These are phyloP conservation scores for Trypanosoma mega DNA, from an alignment of 208 protist genomes.

Conservation along the genomic window DNA sequence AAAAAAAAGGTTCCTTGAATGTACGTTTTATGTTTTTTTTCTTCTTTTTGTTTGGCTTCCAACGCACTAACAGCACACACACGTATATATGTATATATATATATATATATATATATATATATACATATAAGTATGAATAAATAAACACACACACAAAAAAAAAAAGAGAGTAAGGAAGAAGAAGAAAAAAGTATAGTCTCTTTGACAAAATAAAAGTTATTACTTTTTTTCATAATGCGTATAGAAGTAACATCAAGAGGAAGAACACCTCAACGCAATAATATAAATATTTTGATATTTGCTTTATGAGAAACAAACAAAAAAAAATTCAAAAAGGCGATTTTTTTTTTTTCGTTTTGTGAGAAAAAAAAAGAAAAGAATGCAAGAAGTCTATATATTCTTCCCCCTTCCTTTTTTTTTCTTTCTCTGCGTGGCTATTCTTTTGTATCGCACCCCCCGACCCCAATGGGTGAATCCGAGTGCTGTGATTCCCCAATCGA, in stretches of 20 bases:
- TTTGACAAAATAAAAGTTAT: too few species aligned
- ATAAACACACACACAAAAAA: neutral
- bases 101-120: slow-evolving; percentile 7
- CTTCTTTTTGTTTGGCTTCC: neutral
- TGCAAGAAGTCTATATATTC: too few species aligned
- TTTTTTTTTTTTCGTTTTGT: slow-evolving; percentile 2
- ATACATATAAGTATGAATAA: neutral
- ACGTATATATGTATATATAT: neutral
- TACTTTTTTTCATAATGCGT: too few species aligned
- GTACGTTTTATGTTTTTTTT: neutral
- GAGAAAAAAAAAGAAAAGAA: neutral
- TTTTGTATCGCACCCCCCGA: too few species aligned
- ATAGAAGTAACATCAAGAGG: too few species aligned
- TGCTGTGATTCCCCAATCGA: too few species aligned
- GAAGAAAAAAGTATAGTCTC: neutral
- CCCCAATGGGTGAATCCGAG: too few species aligned
- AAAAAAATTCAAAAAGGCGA: neutral
- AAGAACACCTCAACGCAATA: too few species aligned
- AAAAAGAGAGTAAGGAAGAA: neutral
- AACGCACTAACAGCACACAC: neutral
- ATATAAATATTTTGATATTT: too few species aligned
- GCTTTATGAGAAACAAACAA: neutral
- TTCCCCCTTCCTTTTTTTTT: too few species aligned
- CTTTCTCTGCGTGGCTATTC: too few species aligned
- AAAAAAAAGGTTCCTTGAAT: neutral